Evolutionary conservation across 1,284 basidiomycete genomes (phyloP), one percentile per base, ranked within the genome.

Genomic region (Tilletia setariae): DNA sequence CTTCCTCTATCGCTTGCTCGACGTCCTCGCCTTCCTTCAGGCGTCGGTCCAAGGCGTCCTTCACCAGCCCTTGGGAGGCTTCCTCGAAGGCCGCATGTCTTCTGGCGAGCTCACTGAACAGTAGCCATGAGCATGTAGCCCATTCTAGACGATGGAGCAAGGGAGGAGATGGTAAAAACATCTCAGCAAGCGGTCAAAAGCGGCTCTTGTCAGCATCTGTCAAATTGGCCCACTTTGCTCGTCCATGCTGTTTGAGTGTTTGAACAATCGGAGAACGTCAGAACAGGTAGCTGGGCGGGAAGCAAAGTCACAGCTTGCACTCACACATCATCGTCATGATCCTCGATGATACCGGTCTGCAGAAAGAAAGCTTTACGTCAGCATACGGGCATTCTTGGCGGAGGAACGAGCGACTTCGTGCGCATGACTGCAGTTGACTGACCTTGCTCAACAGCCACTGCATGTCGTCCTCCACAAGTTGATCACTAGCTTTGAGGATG

Each of bases 41-140:
- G 35, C 35, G 35, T 40, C 35, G 35, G 6, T 40, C 35, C 35
- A 4, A 11, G 35, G 35, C 35, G 4, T 40, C 6, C 0, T 53
- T 53, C 2, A 19, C 62, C 13, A 67, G 42, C 21, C 40, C 56
- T 8, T 16, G 51, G 15, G 53, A 21, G 35, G 43, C 43, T 9
- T 73, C 72, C 66, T 78, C 78, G 47, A 79, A 66, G 59, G 70
- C 74, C 51, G 74, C 69, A n/a, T 79, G 78, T 66, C 74, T 71
- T 47, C 71, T 70, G 4, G 73, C 67, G 6, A 79, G 66, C 67
- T 79, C 78, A 53, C 53, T 61, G 59, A 79, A 79, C 42, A 79
- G 71, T 25, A 79, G 70, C 78, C 78, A 79, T 66, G 75, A 77
- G 69, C 78, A 79, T 2, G 78, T 79, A 35, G 75, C 72, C 78